Evolutionary conservation across 192 early-diverging fungal species (phyloP), one percentile per base, ranked within the genome.

Genomic region (Bifiguratus adelaidae): DNA sequence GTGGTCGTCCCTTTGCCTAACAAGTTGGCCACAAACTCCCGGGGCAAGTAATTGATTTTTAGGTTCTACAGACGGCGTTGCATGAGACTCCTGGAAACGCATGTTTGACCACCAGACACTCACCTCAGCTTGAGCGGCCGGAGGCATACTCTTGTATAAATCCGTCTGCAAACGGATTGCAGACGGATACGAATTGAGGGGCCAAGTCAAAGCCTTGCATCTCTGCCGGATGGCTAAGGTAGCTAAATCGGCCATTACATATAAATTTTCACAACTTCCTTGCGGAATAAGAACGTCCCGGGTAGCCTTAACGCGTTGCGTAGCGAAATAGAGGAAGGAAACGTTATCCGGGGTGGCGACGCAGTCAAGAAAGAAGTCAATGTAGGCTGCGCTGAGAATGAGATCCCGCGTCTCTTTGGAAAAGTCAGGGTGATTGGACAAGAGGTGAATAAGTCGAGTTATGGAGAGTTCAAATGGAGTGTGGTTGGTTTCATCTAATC

Each of bases 381-480:
- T 74, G 53, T 95, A 97, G 33, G 67, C 65, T 22, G 74, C 52
- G 51, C 84, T 81, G 28, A 78, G 27, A 11, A 28, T 19, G 1
- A 84, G 58, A 52, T 76, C 74, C 1, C 65, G 48, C 0, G 50
- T 30, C 4, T 70, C 47, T 7, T 35, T 44, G 0, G 50, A 50
- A 75, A 88, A 92, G 60, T 94, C 91, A 1, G 90, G 87, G 50
- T 93, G 89, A 52, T 87, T 78, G 2, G 88, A 82, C 7, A 97
- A 64, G 24, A 91, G 52, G 43, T 90, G 78, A 15, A 93, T 52
- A 21, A 91, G 38, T 3, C 79, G 77, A 23, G 63, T 67, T 24
- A 82, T 57, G 19, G 72, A 63, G 49, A 68, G 64, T 44, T 78
- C 89, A 41, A 74, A 82, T 2, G 61, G 61, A 15, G 22, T 15